Base-by-base conservation (phyloP, 2,329 filamentous ascomycete species). In the Hirsutella rhossiliensis region DNA sequence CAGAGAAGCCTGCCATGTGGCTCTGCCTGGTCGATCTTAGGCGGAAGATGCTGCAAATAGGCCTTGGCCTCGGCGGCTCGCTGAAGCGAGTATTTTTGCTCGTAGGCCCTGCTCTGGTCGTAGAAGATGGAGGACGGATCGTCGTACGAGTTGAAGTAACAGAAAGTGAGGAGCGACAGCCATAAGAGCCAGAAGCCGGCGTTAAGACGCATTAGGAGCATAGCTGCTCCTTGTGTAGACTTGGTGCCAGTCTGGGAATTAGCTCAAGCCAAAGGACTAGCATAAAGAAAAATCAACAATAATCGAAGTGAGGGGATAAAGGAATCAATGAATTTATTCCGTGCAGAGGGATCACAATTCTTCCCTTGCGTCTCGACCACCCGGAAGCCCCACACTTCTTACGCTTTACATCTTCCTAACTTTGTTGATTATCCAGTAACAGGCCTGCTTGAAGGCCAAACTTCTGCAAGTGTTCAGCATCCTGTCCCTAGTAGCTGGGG, bases 111-210 rank as follows among this genome's bases (percentile, higher is more conserved):
- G 23, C 38, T 29, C 27, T 49, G 48, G 47, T 58, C 49, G 51
- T 56, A 63, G 48, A 63, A 63, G 46, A 60, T 47, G 5, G 60
- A 62, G 2, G 57, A 57, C 6, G 60, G 60, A 47, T 62, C 60
- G 46, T 62, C 59, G 46, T 52, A 60, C 28, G 57, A 56, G 49
- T 60, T 56, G 27, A 51, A 47, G 44, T 51, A 58, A 50, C 56
- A 56, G 47, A 54, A 57, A 11, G 54, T 7, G 1, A 57, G 45
- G 18, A 58, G 54, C 18, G 43, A 40, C 23, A 57, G 41, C 58
- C 58, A 62, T 29, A 56, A 20, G 30, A 52, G 42, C 52, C 56
- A 61, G 51, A 62, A 62, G 51, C 45, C 50, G 31, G 50, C 49
- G 51, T 61, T 62, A 46, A 39, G 27, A 11, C 38, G 42, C 17